phyloP scores from a whole-genome alignment of 345 rosid species.

The Citrus cavaleriei region DNA sequence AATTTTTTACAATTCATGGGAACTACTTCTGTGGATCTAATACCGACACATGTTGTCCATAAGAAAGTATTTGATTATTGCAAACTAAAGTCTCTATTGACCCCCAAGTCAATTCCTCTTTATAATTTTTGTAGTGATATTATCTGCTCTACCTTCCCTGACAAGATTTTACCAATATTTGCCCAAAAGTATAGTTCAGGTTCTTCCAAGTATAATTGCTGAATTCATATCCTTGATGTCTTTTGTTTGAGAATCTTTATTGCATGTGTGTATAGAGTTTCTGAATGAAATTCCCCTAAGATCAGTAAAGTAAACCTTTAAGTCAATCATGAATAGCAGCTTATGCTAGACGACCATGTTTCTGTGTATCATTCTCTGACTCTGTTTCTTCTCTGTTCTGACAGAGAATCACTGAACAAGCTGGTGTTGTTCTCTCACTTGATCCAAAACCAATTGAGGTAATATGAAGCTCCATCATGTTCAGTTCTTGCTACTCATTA shows the following conservation, averaged over 20 bases:
- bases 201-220: not conserved
- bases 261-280: not conserved
- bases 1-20: not conserved
- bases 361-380: not conserved
- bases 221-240: not conserved
- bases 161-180: not conserved
- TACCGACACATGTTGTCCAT: not conserved
- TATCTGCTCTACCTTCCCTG: not conserved
- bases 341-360: not conserved
- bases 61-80: not conserved
- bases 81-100: not conserved
- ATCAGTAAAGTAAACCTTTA: not conserved
- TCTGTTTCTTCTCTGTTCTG: slow-evolving; percentile 11
- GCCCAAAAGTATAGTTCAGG: not conserved
- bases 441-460: slow-evolving; percentile 98
- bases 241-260: not conserved
- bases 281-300: not conserved
- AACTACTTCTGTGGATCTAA: not conserved
- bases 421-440: slow-evolving; percentile 84
- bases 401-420: slow-evolving; percentile 98
- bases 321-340: not conserved
- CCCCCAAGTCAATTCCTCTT: not conserved
- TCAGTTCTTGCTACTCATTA: not conserved
- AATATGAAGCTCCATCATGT: not conserved
- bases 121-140: not conserved